Conservation (phyloP, 805 yeast species). For the Saturnispora ahearnii region DNA sequence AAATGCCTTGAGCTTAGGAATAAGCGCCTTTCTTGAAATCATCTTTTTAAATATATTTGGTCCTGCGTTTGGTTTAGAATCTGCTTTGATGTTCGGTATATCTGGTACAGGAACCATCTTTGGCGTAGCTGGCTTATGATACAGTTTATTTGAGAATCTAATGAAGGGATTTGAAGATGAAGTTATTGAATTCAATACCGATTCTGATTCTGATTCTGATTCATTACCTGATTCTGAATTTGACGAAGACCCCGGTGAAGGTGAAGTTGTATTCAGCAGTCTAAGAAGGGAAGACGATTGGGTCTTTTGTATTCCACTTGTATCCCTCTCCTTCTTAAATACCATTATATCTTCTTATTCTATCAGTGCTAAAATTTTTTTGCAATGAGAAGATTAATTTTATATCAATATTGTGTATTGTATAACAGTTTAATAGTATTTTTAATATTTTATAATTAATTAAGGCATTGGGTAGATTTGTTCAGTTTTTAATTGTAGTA, state of each 20-base stretch:
- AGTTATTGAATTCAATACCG: not conserved
- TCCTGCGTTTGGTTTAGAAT: not conserved
- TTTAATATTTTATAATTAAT: too few species aligned
- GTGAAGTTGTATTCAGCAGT: not conserved
- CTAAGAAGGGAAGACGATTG: slow-evolving; percentile 9
- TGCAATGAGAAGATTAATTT: not conserved
- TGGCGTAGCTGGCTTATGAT: not conserved
- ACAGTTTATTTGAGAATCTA: not conserved
- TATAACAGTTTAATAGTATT: too few species aligned
- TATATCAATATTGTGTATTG: too few species aligned
- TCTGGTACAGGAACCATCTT: not conserved
- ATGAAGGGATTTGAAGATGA: not conserved
- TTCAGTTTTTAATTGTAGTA: too few species aligned
- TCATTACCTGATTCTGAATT: not conserved
- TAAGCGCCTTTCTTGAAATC: slow-evolving; percentile 21
- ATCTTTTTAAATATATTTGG: slow-evolving; percentile 25
- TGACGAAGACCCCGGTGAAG: slow-evolving; percentile 1
- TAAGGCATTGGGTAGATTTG: too few species aligned
- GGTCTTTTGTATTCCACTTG: slow-evolving; percentile 2
- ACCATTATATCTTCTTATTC: not conserved
- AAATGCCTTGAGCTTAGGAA: slow-evolving; percentile 30
- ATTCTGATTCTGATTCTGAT: not conserved
- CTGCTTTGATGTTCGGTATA: not conserved
- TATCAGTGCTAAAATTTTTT: not conserved
- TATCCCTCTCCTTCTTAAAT: not conserved